Evolutionary conservation across 2,329 filamentous ascomycete genomes (phyloP).

Genomic region (Lasiodiplodia hormozganensis): DNA sequence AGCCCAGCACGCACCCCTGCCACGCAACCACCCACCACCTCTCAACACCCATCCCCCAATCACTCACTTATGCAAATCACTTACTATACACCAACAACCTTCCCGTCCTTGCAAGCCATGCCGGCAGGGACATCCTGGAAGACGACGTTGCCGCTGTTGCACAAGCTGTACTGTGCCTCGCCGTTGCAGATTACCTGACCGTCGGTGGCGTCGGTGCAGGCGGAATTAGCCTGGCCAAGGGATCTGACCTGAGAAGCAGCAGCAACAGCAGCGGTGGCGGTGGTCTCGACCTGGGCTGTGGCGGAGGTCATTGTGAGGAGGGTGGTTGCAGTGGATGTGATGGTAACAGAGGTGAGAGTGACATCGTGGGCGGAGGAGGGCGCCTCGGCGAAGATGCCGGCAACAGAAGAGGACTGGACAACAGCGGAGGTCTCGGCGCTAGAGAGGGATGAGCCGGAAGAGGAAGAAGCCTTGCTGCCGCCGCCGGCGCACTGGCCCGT

Average conservation of each 20-base stretch:
- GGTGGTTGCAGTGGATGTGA: too few species aligned
- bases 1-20: too few species aligned
- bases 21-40: too few species aligned
- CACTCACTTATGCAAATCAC: too few species aligned
- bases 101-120: slow-evolving; percentile 52
- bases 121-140: slow-evolving; percentile 49
- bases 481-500: slow-evolving; percentile 15
- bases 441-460: not conserved
- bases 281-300: not conserved
- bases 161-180: slow-evolving; percentile 50
- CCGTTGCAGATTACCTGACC: slow-evolving; percentile 40
- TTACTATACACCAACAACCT: slow-evolving; percentile 36
- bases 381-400: slow-evolving; percentile 7
- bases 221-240: not conserved
- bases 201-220: slow-evolving; percentile 20
- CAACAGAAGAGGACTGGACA: slow-evolving; percentile 24
- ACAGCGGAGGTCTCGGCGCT: slow-evolving; percentile 32
- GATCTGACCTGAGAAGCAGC: not conserved
- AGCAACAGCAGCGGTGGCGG: not conserved
- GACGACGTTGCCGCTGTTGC: slow-evolving; percentile 49
- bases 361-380: not conserved
- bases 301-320: not conserved
- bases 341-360: not conserved
- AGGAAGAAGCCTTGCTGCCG: not conserved
- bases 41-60: too few species aligned